Percentiles rank a stretch among this genome's conserved stretches.
These are phyloP conservation scores for Zalaria sp. DNA, from an alignment of 2,329 filamentous ascomycete genomes.

Conservation along the genomic window DNA sequence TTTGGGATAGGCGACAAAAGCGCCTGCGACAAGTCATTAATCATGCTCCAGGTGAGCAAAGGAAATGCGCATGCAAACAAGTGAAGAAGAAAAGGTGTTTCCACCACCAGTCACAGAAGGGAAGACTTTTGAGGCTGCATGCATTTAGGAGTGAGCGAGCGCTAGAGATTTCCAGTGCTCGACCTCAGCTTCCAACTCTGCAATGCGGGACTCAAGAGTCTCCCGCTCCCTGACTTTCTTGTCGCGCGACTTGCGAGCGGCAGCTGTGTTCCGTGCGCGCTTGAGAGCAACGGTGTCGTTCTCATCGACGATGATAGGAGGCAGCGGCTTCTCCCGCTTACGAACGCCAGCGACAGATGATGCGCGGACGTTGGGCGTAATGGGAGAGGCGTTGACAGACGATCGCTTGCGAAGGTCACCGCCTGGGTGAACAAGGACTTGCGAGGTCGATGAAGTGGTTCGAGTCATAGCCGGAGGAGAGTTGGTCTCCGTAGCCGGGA, in stretches of 20 bases:
- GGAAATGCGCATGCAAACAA: slow-evolving; percentile 1
- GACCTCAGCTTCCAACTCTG: slow-evolving; percentile 28
- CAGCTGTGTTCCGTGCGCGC: slow-evolving; percentile 84
- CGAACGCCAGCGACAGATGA: slow-evolving; percentile 61
- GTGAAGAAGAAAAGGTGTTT: slow-evolving; percentile 8
- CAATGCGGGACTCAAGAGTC: slow-evolving; percentile 59
- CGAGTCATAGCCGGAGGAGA: slow-evolving; percentile 24
- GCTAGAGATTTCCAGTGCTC: slow-evolving; percentile 16
- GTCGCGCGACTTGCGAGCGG: slow-evolving; percentile 82
- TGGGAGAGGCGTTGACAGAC: slow-evolving; percentile 29
- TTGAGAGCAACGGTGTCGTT: slow-evolving; percentile 69
- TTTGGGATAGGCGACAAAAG: no score
- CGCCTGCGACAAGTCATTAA: no score
- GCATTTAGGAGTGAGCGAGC: slow-evolving; percentile 4
- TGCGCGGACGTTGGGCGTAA: slow-evolving; percentile 36
- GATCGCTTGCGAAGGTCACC: slow-evolving; percentile 20
- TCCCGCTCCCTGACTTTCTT: slow-evolving; percentile 69
- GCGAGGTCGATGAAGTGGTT: slow-evolving; percentile 19
- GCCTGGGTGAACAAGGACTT: slow-evolving; percentile 22
- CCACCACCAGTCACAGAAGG: slow-evolving; percentile 5
- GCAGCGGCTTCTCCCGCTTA: slow-evolving; percentile 67
- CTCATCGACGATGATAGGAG: slow-evolving; percentile 64
- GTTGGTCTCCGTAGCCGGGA: slow-evolving; percentile 37
- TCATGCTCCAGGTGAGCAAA: background rate
- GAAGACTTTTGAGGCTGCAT: slow-evolving; percentile 4